phyloP scores from a whole-genome alignment of 2,329 filamentous ascomycete genomes.

The Tricladium varicosporioides region DNA sequence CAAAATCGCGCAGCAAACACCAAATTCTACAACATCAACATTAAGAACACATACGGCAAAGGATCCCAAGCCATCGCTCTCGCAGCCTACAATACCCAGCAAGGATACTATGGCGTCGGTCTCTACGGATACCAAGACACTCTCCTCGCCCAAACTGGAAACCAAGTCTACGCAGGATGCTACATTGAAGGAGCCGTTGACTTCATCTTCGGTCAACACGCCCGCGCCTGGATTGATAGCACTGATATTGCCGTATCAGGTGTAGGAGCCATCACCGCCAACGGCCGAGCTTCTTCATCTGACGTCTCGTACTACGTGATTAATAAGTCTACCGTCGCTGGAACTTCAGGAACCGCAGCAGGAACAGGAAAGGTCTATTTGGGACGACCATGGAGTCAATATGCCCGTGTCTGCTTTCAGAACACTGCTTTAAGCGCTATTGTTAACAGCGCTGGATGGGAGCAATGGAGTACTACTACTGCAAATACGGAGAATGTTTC shows the following conservation, averaged over 20 bases:
- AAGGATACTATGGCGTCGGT: conserved; percentile 56
- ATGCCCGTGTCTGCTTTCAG: conserved; percentile 51
- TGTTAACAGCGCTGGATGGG: conserved; percentile 52
- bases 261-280: conserved; percentile 47
- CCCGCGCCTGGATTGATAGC: conserved; percentile 50
- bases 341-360: conserved; percentile 39
- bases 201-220: conserved; percentile 57
- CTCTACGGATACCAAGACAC: conserved; percentile 59
- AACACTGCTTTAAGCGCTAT: conserved; percentile 45
- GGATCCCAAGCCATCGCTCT: conserved; percentile 53
- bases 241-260: conserved; percentile 45
- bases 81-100: conserved; percentile 47
- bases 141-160: conserved; percentile 46
- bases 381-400: conserved; percentile 52
- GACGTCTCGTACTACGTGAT: conserved; percentile 52
- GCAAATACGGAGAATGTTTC: conserved; percentile 45
- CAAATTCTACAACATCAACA: conserved; percentile 59
- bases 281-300: conserved; percentile 39
- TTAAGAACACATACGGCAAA: conserved; percentile 49
- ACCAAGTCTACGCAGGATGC: conserved; percentile 53
- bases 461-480: conserved; percentile 43
- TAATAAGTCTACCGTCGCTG: conserved; percentile 48
- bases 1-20: conserved; percentile 42
- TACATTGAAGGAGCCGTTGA: conserved; percentile 58
- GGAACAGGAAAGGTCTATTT: conserved; percentile 44